Base-by-base conservation (phyloP, 2,329 filamentous ascomycete genomes). In the Claviceps spartinae region DNA sequence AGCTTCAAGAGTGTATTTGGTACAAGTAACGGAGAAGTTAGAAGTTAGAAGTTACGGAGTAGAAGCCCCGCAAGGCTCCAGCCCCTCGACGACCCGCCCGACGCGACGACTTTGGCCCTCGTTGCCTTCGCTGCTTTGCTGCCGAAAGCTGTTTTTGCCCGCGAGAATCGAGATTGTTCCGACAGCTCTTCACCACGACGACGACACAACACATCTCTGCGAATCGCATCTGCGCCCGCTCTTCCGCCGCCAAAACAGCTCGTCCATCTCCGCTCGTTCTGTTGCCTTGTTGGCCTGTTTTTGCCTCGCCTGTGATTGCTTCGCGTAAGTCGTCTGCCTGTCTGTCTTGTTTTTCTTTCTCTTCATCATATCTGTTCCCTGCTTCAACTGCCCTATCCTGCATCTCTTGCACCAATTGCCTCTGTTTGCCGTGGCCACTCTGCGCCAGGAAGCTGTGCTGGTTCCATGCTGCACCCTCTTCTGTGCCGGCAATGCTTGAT, bases 291-390 rank as follows among this genome's bases (percentile, higher is more conserved):
- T 51, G 56, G 49, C 49, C 47, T 34, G 55, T 52, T 48, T 48
- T 49, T 52, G 49, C 43, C 41, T 30, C 36, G 51, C 66, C 66
- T 67, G 67, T 63, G 66, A 69, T 69, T 64, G 64, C 67, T 69
- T 69, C 51, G 42, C 47, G 53, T 54, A 50, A 48, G 54, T 52
- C 22, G 40, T 13, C 42, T 42, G 49, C 40, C 24, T 52, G 49
- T 43, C 36, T 53, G 45, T 48, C 51, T 42, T 56, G 1, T 34
- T 30, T 46, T n/a, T 26, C n/a, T 34, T 30, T 34, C 4, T 13
- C n/a, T 37, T 47, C 7, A 8, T 36, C 36, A 11, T 34, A 4
- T 16, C 13, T 51, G 50, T 41, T 37, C 52, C 44, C 41, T 51
- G 18, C 54, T 56, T 52, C 48, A 30, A 54, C 1, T 34, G 7